Conservation (phyloP, 2,329 filamentous ascomycete genomes). For the Sphaerostilbella broomeana region DNA sequence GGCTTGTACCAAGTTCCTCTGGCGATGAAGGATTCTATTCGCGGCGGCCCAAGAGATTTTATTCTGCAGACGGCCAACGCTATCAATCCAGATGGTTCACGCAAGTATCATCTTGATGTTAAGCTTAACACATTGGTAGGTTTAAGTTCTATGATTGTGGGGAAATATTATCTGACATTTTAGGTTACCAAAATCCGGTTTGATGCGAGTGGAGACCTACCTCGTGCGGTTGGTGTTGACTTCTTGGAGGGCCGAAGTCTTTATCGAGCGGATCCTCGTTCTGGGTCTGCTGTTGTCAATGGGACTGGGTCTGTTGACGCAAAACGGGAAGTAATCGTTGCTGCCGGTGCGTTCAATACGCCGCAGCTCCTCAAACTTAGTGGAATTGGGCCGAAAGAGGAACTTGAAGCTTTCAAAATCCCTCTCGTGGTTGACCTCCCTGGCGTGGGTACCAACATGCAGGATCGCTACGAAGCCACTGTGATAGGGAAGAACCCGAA, state of each 20-base stretch:
- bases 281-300: constrained; percentile 23
- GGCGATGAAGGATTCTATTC: constrained; percentile 33
- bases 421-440: constrained; percentile 46
- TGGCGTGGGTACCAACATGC: constrained; percentile 54
- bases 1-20: too few relatives aligned
- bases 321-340: constrained; percentile 41
- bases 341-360: constrained; percentile 46
- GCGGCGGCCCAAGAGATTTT: constrained; percentile 44
- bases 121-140: too few relatives aligned
- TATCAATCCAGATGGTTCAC: constrained; percentile 40
- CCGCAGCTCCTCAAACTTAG: constrained; percentile 49
- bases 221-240: constrained; percentile 42
- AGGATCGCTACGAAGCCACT: constrained; percentile 45
- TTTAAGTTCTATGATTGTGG: too few relatives aligned
- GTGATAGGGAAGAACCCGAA: constrained; percentile 27
- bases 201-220: constrained; percentile 29
- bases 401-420: constrained; percentile 33
- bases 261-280: constrained; percentile 39
- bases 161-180: constrained; percentile 38
- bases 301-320: constrained; percentile 30
- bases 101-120: constrained; percentile 51
- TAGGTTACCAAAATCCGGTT: constrained; percentile 41
- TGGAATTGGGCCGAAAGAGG: constrained; percentile 37
- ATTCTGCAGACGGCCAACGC: constrained; percentile 29
- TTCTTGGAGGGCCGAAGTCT: constrained; percentile 40